Evolutionary conservation across 805 yeast species (phyloP).

Genomic region (Maudiozyma serrabonitensis): DNA sequence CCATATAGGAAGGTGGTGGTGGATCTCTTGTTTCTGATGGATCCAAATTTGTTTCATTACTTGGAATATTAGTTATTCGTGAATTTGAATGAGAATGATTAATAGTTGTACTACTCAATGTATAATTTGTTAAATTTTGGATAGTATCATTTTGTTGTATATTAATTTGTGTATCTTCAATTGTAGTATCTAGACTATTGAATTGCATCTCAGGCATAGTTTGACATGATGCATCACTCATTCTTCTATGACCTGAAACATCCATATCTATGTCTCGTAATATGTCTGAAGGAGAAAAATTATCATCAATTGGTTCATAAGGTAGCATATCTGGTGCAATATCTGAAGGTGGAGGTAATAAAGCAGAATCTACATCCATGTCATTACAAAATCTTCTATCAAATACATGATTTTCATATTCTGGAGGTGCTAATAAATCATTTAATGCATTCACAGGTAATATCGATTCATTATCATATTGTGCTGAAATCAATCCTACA

Average conservation of each 20-base stretch:
- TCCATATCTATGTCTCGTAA: background rate
- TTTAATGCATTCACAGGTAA: conserved; percentile 10
- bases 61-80: background rate
- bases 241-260: background rate
- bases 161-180: background rate
- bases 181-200: background rate
- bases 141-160: background rate
- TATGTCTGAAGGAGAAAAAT: background rate
- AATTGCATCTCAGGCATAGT: conserved; percentile 1
- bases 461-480: background rate
- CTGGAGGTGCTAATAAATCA: conserved; percentile 67
- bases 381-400: conserved; percentile 24
- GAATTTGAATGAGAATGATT: background rate
- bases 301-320: background rate
- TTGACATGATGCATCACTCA: conserved; percentile 1
- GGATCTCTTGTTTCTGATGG: background rate
- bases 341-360: background rate
- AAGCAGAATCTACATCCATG: conserved; percentile 1
- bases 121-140: background rate
- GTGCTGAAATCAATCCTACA: background rate
- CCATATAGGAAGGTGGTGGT: background rate
- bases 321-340: background rate
- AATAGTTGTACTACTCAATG: background rate
- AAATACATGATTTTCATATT: conserved; percentile 68
- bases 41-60: background rate